These are phyloP conservation scores for Metarhizium robertsii DNA, from an alignment of 2,329 filamentous ascomycete species.

Conservation along the genomic window DNA sequence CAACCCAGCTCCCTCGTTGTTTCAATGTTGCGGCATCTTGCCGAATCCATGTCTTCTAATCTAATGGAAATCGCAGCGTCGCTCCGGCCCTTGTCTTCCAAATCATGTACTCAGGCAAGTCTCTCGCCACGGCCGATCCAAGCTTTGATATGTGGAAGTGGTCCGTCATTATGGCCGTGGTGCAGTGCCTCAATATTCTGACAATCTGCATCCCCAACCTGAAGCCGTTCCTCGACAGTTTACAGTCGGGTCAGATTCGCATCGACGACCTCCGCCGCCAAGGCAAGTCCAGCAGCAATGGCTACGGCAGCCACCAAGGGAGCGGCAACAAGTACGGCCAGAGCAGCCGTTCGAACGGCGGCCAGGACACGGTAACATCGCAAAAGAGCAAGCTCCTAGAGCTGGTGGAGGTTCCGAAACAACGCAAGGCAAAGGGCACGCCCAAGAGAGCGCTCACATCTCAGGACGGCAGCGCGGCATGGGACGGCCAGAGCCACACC, in stretches of 20 bases:
- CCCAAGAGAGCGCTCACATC: not conserved
- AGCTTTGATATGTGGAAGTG: slow-evolving; percentile 17
- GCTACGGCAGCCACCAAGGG: slow-evolving; percentile 12
- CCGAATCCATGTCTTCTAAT: too few species aligned
- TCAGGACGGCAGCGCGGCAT: slow-evolving; percentile 6
- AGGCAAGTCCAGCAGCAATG: slow-evolving; percentile 15
- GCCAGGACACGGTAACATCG: not conserved
- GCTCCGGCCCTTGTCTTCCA: slow-evolving; percentile 18
- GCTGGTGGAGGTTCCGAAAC: slow-evolving; percentile 7
- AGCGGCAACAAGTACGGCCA: slow-evolving; percentile 11
- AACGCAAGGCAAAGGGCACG: not conserved
- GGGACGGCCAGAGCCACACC: slow-evolving; percentile 12
- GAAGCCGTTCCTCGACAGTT: slow-evolving; percentile 20
- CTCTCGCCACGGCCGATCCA: slow-evolving; percentile 13
- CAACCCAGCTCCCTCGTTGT: not conserved
- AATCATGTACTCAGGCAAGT: slow-evolving; percentile 15
- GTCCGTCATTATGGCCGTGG: slow-evolving; percentile 14
- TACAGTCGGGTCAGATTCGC: slow-evolving; percentile 19
- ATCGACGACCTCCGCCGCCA: slow-evolving; percentile 18
- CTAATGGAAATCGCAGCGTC: slow-evolving; percentile 9
- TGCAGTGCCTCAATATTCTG: slow-evolving; percentile 18
- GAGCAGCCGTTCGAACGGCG: not conserved
- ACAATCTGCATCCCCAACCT: slow-evolving; percentile 19
- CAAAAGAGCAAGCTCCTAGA: slow-evolving; percentile 11
- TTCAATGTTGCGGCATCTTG: too few species aligned